Evolutionary conservation across 352 stramenopile genomes (phyloP), one percentile per base, ranked within the genome.

Genomic region (Blastocystis sp.): DNA sequence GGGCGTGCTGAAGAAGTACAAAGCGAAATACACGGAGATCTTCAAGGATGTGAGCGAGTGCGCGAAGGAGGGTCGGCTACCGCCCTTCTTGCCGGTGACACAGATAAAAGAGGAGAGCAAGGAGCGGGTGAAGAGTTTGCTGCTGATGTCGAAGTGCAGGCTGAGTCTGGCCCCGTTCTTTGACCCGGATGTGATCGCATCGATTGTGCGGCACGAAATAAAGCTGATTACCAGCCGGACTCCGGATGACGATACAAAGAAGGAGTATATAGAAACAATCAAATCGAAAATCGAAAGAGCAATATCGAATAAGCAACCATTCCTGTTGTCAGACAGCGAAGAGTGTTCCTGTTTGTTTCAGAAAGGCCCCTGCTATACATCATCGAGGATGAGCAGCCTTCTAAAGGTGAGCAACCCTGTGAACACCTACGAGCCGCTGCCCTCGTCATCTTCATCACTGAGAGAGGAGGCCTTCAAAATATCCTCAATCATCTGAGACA

Each of bases 21-120:
- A 79, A 40, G 45, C 43, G 19, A 21, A 23, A 43, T 61, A 61
- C 7, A 43, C 69, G 10, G 40, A 60, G 56, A 10, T 79, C 2
- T 79, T 64, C n/a, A 10, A 9, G 1, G 45, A 62, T 21, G 2
- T 79, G 43, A 23, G 28, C 41, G 34, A 61, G 56, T 79, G 69
- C 60, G n/a, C 17, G 11, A 79, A 79, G 43, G 69, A 79, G 17
- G 38, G 52, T 23, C 69, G 69, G 43, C 40, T 79, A n/a, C 69
- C 69, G 23, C 69, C 38, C 28, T 79, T 79, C n/a, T 40, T 79
- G n/a, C 69, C 69, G 23, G 10, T 79, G 21, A 45, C 41, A 11
- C 5, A 7, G 21, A 48, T 62, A 21, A 28, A 64, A 5, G 23
- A n/a, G 17, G 56, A 62, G 41, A 9, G 4, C 9, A 62, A 79